Evolutionary conservation across 768 basidiomycete genomes (phyloP).

Genomic region (Leccinum subtestaceum): DNA sequence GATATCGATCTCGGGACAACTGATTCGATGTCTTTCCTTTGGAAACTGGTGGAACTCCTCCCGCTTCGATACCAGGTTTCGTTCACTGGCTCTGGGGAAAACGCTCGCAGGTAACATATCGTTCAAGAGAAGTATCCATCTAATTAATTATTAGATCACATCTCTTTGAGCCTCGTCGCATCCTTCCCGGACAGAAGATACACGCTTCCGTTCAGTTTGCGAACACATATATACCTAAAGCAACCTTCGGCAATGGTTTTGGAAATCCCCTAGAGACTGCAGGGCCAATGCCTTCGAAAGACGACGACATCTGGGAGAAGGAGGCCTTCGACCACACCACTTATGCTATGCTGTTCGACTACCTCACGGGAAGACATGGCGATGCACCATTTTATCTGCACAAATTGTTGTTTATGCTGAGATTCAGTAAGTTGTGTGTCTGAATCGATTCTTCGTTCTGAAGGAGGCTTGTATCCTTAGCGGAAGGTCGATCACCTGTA

Average conservation of each 20-base stretch:
- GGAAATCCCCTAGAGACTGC: conserved; percentile 9
- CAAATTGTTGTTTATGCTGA: conserved; percentile 17
- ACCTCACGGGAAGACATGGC: conserved; percentile 9
- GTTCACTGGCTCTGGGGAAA: conserved; percentile 15
- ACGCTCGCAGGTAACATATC: conserved; percentile 5
- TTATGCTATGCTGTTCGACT: conserved; percentile 8
- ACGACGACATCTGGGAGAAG: conserved; percentile 14
- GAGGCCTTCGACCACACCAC: conserved; percentile 13
- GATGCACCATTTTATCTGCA: conserved; percentile 14
- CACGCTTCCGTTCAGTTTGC: conserved; percentile 22
- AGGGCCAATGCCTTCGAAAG: conserved; percentile 7
- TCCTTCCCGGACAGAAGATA: conserved; percentile 6
- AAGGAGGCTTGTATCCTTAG: neutral
- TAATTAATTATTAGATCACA: conserved; percentile 6
- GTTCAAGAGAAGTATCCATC: neutral
- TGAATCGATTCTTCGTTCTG: neutral
- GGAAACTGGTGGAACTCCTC: conserved; percentile 15
- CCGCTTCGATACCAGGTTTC: conserved; percentile 19
- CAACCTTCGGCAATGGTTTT: conserved; percentile 17
- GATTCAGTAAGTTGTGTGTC: conserved; percentile 11
- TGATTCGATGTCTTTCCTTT: conserved; percentile 15
- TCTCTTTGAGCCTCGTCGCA: conserved; percentile 14
- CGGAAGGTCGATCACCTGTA: conserved; percentile 1
- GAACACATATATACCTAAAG: conserved; percentile 17
- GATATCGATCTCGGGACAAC: conserved; percentile 18